Evolutionary conservation across 2,329 filamentous ascomycete species (phyloP).

Genomic region (Aspergillus sp.): DNA sequence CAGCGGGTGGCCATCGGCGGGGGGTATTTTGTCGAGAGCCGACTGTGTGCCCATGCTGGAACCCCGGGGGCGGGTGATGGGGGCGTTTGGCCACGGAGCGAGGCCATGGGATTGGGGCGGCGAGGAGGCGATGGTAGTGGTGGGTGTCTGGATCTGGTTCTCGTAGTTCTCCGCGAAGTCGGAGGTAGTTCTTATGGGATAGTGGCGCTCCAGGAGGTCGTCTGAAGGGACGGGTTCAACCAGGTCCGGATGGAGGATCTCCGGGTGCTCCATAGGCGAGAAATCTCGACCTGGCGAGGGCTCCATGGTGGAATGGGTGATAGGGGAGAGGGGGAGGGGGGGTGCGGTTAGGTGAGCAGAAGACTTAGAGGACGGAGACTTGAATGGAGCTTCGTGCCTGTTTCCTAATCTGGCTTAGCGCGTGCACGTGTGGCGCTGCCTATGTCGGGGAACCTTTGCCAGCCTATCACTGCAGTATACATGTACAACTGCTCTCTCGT

Average conservation of each 20-base stretch:
- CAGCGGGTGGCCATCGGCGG: constrained; percentile 23
- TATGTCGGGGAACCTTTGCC: background rate
- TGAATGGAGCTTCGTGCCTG: background rate
- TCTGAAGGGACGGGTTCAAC: constrained; percentile 38
- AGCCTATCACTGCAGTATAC: too few relatives aligned
- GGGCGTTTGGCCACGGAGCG: constrained; percentile 30
- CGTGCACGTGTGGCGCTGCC: background rate
- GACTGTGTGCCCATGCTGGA: constrained; percentile 35
- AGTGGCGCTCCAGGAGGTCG: constrained; percentile 31
- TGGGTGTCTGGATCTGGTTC: constrained; percentile 21
- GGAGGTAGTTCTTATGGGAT: constrained; percentile 25
- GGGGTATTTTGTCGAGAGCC: constrained; percentile 34
- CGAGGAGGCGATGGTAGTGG: constrained; percentile 28
- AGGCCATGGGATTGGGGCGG: constrained; percentile 23
- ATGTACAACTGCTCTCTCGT: too few relatives aligned
- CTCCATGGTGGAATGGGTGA: constrained; percentile 8
- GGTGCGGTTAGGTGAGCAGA: background rate
- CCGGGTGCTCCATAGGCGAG: constrained; percentile 38
- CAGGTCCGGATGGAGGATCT: constrained; percentile 34
- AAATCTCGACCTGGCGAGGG: constrained; percentile 14
- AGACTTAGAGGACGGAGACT: background rate
- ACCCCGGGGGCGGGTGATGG: constrained; percentile 36
- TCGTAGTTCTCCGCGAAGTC: constrained; percentile 27
- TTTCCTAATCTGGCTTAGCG: background rate
- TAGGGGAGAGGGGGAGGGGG: background rate